Evolutionary conservation across 768 basidiomycete species (phyloP).

Genomic region (Clitopilus passeckerianus): DNA sequence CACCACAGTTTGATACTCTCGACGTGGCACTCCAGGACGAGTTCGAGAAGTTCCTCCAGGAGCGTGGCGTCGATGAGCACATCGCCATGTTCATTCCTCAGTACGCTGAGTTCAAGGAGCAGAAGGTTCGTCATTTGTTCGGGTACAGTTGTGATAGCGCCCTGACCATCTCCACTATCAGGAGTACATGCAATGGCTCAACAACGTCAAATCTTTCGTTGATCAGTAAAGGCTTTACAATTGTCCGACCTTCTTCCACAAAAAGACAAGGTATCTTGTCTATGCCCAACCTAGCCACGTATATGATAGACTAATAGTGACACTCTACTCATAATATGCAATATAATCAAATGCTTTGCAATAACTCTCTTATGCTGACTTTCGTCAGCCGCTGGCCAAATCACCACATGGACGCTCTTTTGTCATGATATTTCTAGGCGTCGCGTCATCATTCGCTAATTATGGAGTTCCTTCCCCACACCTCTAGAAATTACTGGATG

Average conservation of each 20-base stretch:
- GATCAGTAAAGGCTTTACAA: conserved; percentile 39
- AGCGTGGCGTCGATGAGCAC: conserved; percentile 82
- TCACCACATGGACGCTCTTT: not conserved
- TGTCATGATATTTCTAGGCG: not conserved
- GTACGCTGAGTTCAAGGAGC: conserved; percentile 88
- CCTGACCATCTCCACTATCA: conserved; percentile 22
- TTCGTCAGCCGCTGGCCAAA: not conserved
- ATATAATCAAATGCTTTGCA: not conserved
- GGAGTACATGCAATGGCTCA: conserved; percentile 93
- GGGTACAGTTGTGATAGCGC: conserved; percentile 2
- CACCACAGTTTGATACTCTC: conserved; percentile 76
- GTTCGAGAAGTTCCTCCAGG: conserved; percentile 85
- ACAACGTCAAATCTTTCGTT: conserved; percentile 77
- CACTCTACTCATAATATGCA: not conserved
- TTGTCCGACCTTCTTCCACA: not conserved
- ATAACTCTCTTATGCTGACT: not conserved
- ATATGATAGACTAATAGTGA: conserved; percentile 4
- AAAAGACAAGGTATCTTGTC: not conserved
- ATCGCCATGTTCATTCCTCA: conserved; percentile 87
- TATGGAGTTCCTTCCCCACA: not conserved
- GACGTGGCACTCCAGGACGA: conserved; percentile 86
- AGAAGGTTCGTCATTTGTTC: conserved; percentile 57
- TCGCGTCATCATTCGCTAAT: not conserved
- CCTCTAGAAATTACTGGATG: not conserved
- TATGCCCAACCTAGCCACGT: not conserved